Base-by-base conservation (phyloP, 1,139 yeast species). In the Blastobotrys niveus region DNA sequence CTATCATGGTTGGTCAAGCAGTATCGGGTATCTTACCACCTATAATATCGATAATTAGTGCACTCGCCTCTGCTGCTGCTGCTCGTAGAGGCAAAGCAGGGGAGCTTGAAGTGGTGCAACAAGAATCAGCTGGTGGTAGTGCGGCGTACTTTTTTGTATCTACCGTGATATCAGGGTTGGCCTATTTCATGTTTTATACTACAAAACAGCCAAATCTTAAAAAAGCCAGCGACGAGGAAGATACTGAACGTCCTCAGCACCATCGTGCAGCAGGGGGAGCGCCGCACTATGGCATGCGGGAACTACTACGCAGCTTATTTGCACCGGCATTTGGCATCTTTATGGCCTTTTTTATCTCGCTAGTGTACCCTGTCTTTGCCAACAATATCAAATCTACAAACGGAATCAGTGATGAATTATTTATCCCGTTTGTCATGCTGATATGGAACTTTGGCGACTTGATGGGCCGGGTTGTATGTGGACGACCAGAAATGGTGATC, bases 1-100 rank as follows among this genome's bases (percentile, higher is more conserved):
- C 85, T 0, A 84, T 84, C 3, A 85, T 91, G 84, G 88, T 88
- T 5, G 98, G 98, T 1, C 96, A 91, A 63, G 96, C 95, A 0
- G 70, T 89, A 12, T 88, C 96, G 0, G 97, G 97, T 0, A 95
- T 89, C 0, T 67, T 89, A 41, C 97, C 97, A 0, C 79, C 96
- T 0, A 63, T 82, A 14, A 82, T 94, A 0, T 69, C 88, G 43
- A 79, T 89, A 40, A 42, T 77, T 1, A 77, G 89, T 1, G 73
- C 63, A 17, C 42, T 60, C 2, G 62, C 57, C 18, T 70, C 22
- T 14, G 69, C 49, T 66, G 76, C 51, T 68, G 61, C 40, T 75
- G 43, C 9, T 31, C 4, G 3, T 17, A 22, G 14, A 22, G 7
- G 9, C 14, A 8, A 7, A 3, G 20, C 19, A 5, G 12, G 3